A percentile compares a stretch with the other conserved stretches of the same genome.
Conservation (phyloP, 2,329 filamentous ascomycete species). For the Monilinia polystroma region DNA sequence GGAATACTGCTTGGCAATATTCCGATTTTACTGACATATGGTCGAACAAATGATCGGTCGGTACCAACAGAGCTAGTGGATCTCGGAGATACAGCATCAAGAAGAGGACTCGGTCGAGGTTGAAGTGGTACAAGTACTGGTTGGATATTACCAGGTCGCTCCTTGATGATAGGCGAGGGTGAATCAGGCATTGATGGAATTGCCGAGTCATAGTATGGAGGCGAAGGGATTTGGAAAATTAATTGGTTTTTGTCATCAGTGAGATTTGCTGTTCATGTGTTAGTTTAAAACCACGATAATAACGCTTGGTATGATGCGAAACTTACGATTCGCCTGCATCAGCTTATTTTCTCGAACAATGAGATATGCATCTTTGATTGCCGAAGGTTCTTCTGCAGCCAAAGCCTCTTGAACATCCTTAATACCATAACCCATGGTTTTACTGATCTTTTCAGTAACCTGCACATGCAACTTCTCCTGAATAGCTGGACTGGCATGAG, state of each 20-base stretch:
- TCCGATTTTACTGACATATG: constrained; percentile 73
- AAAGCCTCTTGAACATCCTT: constrained; percentile 94
- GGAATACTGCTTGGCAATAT: constrained; percentile 90
- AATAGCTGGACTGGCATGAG: constrained; percentile 72
- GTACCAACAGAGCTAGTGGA: constrained; percentile 39
- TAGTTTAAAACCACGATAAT: constrained; percentile 18
- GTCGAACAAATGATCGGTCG: constrained; percentile 35
- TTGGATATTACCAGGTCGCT: constrained; percentile 18
- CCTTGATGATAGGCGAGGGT: constrained; percentile 11
- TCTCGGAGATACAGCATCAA: constrained; percentile 38
- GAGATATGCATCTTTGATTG: constrained; percentile 98
- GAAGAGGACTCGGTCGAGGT: constrained; percentile 32
- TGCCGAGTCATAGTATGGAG: constrained; percentile 49
- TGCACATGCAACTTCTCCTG: constrained; percentile 89
- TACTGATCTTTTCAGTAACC: constrained; percentile 92
- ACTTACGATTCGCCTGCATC: constrained; percentile 91
- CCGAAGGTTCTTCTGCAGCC: constrained; percentile 87
- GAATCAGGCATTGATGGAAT: constrained; percentile 15
- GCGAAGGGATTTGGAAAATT: constrained; percentile 56
- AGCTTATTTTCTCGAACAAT: constrained; percentile 97
- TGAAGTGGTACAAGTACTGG: constrained; percentile 18
- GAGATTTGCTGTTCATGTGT: constrained; percentile 36
- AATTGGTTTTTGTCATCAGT: constrained; percentile 40
- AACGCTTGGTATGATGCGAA: background rate
- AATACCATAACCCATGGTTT: constrained; percentile 96